Percentiles rank a stretch among this genome's conserved stretches.
phyloP scores from a whole-genome alignment of 164 flowering plant genomes.

The Pachysandra terminalis region DNA sequence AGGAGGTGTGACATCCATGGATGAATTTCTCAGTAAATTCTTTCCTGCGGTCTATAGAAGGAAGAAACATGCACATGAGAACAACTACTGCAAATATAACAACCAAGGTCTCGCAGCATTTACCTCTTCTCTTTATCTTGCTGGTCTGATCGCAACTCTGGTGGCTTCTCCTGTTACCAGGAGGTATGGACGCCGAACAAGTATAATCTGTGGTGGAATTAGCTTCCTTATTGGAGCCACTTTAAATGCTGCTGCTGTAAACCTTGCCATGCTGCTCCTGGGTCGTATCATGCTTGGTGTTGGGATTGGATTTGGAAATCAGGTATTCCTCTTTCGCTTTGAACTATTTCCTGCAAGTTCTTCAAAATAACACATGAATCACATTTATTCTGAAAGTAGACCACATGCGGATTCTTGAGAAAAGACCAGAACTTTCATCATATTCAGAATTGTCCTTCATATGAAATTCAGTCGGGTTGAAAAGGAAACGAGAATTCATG shows the following conservation, averaged over 20 bases:
- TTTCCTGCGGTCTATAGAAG: slow-evolving; percentile 53
- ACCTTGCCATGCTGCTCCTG: slow-evolving; percentile 68
- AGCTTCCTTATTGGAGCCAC: slow-evolving; percentile 73
- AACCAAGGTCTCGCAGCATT: slow-evolving; percentile 77
- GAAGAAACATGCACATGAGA: slow-evolving; percentile 55
- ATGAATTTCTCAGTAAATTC: slow-evolving; percentile 68
- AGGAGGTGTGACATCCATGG: slow-evolving; percentile 98
- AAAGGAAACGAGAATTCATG: neutral
- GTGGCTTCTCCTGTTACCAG: slow-evolving; percentile 75
- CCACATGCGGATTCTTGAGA: neutral
- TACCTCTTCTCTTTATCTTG: slow-evolving; percentile 86
- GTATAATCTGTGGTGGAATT: slow-evolving; percentile 71
- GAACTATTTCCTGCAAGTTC: neutral
- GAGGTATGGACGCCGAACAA: slow-evolving; percentile 60
- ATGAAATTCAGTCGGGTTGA: too few relatives aligned
- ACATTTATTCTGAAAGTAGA: neutral
- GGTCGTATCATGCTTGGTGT: slow-evolving; percentile 94
- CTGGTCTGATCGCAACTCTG: slow-evolving; percentile 73
- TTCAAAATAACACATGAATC: too few relatives aligned
- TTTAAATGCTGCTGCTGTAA: slow-evolving; percentile 63
- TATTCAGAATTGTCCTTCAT: too few relatives aligned
- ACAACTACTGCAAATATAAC: slow-evolving; percentile 88
- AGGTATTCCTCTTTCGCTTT: slow-evolving; percentile 36
- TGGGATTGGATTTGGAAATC: slow-evolving; percentile 95
- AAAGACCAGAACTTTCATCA: neutral